Conservation (phyloP, 768 basidiomycete genomes). For the Ephemerocybe angulata region DNA sequence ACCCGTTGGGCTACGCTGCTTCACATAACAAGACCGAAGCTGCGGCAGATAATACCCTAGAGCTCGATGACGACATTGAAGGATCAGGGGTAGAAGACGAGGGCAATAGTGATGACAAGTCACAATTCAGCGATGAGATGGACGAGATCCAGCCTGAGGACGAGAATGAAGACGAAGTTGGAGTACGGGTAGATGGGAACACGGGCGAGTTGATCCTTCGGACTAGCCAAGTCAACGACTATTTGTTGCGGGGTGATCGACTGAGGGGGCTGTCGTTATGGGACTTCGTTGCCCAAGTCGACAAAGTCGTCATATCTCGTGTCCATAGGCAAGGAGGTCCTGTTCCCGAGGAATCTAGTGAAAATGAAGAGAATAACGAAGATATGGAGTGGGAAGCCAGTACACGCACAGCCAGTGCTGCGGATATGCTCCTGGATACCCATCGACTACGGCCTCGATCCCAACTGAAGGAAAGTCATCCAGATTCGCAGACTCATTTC, state of each 20-base stretch:
- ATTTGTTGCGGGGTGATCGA: constrained; percentile 15
- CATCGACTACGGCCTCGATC: neutral
- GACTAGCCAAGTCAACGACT: constrained; percentile 17
- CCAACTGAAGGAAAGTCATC: constrained; percentile 11
- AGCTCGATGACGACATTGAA: neutral
- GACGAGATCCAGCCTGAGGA: too few species aligned
- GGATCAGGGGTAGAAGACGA: too few species aligned
- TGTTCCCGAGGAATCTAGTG: constrained; percentile 8
- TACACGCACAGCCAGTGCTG: neutral
- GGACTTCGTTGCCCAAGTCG: constrained; percentile 24
- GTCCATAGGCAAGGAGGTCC: constrained; percentile 1
- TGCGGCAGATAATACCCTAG: neutral
- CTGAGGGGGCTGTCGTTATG: constrained; percentile 21
- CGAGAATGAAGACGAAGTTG: neutral
- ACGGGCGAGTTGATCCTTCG: neutral
- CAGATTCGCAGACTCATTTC: constrained; percentile 17
- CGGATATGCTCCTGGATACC: neutral
- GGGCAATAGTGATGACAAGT: too few species aligned
- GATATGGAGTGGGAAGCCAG: neutral
- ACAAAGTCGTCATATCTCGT: constrained; percentile 13
- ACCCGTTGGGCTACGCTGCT: neutral
- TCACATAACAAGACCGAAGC: neutral
- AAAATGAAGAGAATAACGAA: constrained; percentile 3
- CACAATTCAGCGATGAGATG: too few species aligned
- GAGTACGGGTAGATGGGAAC: too few species aligned